phyloP scores from a whole-genome alignment of 2,329 filamentous ascomycete species.

The Dothideomycetes sp. region DNA sequence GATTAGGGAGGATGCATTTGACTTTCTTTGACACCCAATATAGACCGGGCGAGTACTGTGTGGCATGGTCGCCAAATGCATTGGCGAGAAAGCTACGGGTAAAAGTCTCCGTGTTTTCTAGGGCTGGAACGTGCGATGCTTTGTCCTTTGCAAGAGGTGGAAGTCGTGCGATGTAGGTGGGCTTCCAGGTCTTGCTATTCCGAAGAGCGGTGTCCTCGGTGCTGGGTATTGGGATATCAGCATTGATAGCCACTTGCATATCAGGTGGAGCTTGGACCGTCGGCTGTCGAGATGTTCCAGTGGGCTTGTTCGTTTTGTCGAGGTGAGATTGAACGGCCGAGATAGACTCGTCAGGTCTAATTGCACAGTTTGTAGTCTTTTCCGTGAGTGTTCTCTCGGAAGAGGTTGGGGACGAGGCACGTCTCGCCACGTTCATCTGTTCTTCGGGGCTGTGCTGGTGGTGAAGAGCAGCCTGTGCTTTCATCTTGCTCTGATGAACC shows the following conservation, averaged over 20 bases:
- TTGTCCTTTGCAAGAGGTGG: constrained; percentile 10
- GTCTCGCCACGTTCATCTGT: too few relatives aligned
- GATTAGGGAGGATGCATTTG: constrained; percentile 19
- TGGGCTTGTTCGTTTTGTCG: too few relatives aligned
- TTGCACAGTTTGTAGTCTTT: not conserved
- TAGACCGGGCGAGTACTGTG: constrained; percentile 29
- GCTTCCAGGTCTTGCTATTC: constrained; percentile 21
- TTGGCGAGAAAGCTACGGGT: constrained; percentile 25
- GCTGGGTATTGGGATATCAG: too few relatives aligned
- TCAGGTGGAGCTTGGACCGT: too few relatives aligned
- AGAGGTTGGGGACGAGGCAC: too few relatives aligned
- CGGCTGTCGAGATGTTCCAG: too few relatives aligned
- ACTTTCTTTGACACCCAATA: constrained; percentile 20
- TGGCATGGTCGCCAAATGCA: constrained; percentile 22
- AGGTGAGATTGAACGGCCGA: too few relatives aligned
- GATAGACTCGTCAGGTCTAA: not conserved
- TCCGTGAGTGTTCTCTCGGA: not conserved
- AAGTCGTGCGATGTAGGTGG: constrained; percentile 25
- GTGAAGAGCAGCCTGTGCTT: too few relatives aligned
- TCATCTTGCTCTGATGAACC: too few relatives aligned
- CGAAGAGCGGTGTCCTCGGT: not conserved
- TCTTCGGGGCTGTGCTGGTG: too few relatives aligned
- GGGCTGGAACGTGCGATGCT: constrained; percentile 14
- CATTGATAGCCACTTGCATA: too few relatives aligned
- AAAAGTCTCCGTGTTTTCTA: constrained; percentile 23